Evolutionary conservation across 2,329 filamentous ascomycete species (phyloP), one percentile per base, ranked within the genome.

Genomic region (Lasiodiplodia theobromae): DNA sequence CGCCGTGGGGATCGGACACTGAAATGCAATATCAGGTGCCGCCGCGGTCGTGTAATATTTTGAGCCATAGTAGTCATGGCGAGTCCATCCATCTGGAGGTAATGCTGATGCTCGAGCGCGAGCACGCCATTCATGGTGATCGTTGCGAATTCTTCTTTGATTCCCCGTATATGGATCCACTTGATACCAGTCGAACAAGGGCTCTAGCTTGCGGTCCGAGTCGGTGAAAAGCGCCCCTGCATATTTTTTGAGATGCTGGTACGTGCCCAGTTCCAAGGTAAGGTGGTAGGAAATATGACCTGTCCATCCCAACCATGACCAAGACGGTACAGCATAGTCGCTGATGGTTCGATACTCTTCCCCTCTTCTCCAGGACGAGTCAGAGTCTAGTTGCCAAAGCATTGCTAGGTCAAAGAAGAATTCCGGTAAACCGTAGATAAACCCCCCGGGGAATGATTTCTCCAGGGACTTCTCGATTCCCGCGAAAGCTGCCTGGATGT

Each of bases 131-230:
- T 18, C 8, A 14, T 28, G 37, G 12, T 11, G 1, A 6, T 47
- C 18, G 25, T 44, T 62, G 7, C 37, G 37, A 14, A 62, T 12
- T 14, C 4, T 44, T 3, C 57, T 28, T 18, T n/a, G 37, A 6
- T 44, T 28, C 3, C 23, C 28, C 16, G 28, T 11, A 3, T 8
- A 2, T 14, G 57, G 37, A 3, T n/a, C 37, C 6, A 62, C 10
- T 21, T 62, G 57, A 12, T n/a, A 31, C 57, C 57, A 62, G 12
- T 47, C 57, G n/a, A 47, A 37, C 8, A 62, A 14, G 10, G 57
- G 57, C 37, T 60, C 34, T 23, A n/a, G n/a, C n/a, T n/a, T n/a
- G n/a, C n/a, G n/a, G n/a, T n/a, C n/a, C n/a, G n/a, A n/a, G n/a
- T n/a, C n/a, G n/a, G n/a, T n/a, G n/a, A n/a, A n/a, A n/a, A n/a